phyloP scores from a whole-genome alignment of 2,329 filamentous ascomycete species.

The Nectriaceae sp. region DNA sequence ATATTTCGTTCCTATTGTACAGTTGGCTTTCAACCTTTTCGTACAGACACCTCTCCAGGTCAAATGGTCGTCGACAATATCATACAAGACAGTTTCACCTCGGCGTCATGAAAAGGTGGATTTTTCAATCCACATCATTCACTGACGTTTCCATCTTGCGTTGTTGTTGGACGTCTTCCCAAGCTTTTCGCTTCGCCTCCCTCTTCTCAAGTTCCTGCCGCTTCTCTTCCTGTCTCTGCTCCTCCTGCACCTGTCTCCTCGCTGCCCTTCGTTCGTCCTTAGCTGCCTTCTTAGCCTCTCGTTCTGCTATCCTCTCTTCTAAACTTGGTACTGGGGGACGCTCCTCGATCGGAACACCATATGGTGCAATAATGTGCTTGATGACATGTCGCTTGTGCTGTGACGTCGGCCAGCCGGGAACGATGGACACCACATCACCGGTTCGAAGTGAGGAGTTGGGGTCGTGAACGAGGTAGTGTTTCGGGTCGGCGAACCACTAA shows the following conservation, averaged over 20 bases:
- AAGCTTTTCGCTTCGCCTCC: slow-evolving; percentile 23
- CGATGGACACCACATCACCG: slow-evolving; percentile 75
- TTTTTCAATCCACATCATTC: slow-evolving; percentile 15
- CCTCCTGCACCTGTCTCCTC: slow-evolving; percentile 27
- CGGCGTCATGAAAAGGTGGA: neutral
- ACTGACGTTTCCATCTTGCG: slow-evolving; percentile 16
- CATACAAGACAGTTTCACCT: slow-evolving; percentile 19
- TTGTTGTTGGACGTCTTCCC: slow-evolving; percentile 21
- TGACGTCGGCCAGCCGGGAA: slow-evolving; percentile 64
- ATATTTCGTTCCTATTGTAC: slow-evolving; percentile 23
- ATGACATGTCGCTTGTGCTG: slow-evolving; percentile 74
- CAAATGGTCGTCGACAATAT: slow-evolving; percentile 11
- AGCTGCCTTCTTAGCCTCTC: slow-evolving; percentile 54
- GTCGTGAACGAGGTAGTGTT: slow-evolving; percentile 75
- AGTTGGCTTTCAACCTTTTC: slow-evolving; percentile 15
- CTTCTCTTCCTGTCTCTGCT: slow-evolving; percentile 29
- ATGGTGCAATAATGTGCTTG: slow-evolving; percentile 71
- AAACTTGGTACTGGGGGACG: slow-evolving; percentile 66
- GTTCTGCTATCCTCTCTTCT: slow-evolving; percentile 59
- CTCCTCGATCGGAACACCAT: slow-evolving; percentile 61
- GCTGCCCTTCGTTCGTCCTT: slow-evolving; percentile 58
- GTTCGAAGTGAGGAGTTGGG: slow-evolving; percentile 71
- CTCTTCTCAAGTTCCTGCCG: slow-evolving; percentile 24
- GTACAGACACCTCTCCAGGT: slow-evolving; percentile 11
- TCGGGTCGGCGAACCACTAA: slow-evolving; percentile 63